Evolutionary conservation across 371 early-diverging fungal species (phyloP).

Genomic region (Funneliformis caledonium): DNA sequence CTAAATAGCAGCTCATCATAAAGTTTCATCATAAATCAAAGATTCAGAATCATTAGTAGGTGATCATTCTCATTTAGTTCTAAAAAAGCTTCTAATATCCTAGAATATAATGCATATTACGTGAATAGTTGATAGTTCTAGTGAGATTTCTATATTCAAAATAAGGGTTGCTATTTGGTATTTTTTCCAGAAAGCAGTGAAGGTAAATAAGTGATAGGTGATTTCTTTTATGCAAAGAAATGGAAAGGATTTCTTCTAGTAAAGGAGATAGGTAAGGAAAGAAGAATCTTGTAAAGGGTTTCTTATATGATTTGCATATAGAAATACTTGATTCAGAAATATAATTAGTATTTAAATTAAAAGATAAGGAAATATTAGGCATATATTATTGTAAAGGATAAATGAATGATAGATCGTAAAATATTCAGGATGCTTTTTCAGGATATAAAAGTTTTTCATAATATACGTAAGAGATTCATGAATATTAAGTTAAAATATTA

Average conservation of each 20-base stretch:
- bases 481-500: neutral
- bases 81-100: too few relatives aligned
- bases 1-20: neutral
- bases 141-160: neutral
- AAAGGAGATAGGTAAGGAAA: neutral
- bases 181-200: neutral
- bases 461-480: neutral
- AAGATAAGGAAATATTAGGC: neutral
- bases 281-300: neutral
- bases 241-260: neutral
- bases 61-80: neutral
- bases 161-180: neutral
- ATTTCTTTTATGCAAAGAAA: neutral
- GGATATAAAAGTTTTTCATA: slow-evolving; percentile 13
- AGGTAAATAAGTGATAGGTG: neutral
- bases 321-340: neutral
- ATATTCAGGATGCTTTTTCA: neutral
- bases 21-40: neutral
- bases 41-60: too few relatives aligned
- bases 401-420: neutral
- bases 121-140: neutral
- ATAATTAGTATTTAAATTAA: neutral
- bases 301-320: neutral
- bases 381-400: slow-evolving; percentile 5
- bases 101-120: neutral